Evolutionary conservation across 495 filamentous ascomycete genomes (phyloP), one percentile per base, ranked within the genome.

Genomic region (Tirmania nivea): DNA sequence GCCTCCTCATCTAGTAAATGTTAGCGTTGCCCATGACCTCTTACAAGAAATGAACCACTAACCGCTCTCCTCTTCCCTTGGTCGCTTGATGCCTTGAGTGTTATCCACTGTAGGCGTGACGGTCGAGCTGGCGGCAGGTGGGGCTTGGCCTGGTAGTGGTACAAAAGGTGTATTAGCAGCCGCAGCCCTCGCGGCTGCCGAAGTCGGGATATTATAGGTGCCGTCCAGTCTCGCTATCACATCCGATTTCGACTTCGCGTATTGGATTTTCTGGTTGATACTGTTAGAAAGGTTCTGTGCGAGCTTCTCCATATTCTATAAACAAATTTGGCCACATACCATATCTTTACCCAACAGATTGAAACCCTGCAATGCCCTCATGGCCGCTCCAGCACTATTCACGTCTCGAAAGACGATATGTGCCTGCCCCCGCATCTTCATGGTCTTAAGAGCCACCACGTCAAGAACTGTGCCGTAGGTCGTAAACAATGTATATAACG

Each of bases 401-500:
- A 88, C 70, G 63, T 99, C 90, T 55, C 83, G 78, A 66, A 85
- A 95, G 3, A 88, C 84, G 49, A 99, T 72, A 63, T 95, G 88
- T 51, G 90, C 92, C 66, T 96, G 90, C 2, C 90, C 90, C 36
- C 92, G 83, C 82, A 94, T 88, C 68, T 86, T 87, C 60, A 70
- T 71, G 0, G 84, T 90, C 68, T 84, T 87, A 61, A 94, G 72
- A 35, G 84, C 82, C 35, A 93, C 83, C n/a, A 99, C 79, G 63
- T 96, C 90, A 50, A 99, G 76, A 12, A 99, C 83, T 9, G 84
- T 78, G 19, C 92, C 92, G 65, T 95, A 89, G 34, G 86, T 94
- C 10, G 84, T 81, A 63, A 96, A 99, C 14, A 96, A 77, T 59
- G 83, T 84, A 69, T 96, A 96, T 8, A 99, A 78, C 11, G 79